Base-by-base conservation (phyloP, 495 filamentous ascomycete genomes). In the Penicillium tannophilum region DNA sequence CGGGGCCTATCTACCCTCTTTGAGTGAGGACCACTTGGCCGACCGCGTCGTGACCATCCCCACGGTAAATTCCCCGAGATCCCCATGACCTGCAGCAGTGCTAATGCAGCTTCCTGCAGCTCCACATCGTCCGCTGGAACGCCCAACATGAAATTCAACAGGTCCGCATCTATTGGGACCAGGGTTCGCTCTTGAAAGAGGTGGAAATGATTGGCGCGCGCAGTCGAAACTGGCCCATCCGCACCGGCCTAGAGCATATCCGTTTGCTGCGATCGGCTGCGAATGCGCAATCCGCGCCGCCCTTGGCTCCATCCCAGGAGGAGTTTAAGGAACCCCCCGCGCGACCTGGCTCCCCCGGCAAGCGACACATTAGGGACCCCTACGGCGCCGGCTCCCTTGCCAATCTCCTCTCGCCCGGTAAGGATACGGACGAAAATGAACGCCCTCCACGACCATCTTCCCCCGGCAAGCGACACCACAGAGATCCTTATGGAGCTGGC, bases 11-110 rank as follows among this genome's bases (percentile, higher is more conserved):
- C 84, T 98, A 31, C 95, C 93, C 17, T 85, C 84, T 48, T 76
- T 98, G 49, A 94, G 98, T 59, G 92, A 98, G 79, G 97, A 97
- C 76, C 96, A 98, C 72, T 73, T 98, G 52, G 78, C 88, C 53
- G 95, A 98, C 72, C 87, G 88, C 60, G 84, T 84, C 61, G 90
- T 90, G 47, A 87, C 83, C 41, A 84, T 98, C 62, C 88, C 90
- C 56, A 85, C 94, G 79, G 93, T 97, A 84, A 66, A 87, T 79
- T 57, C 56, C 59, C 65, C 60, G 41, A 58, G 36, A 56, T 55
- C 17, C 58, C 55, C 49, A 52, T 55, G 24, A 42, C 48, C 35
- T 55, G 51, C 42, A 60, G 42, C 14, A 12, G 44, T 81, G 72
- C 60, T 63, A 54, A 54, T 54, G 51, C 49, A 30, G 0, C 47